These are phyloP conservation scores for Urtica urens DNA, from an alignment of 306 rosid species.

Conservation along the genomic window DNA sequence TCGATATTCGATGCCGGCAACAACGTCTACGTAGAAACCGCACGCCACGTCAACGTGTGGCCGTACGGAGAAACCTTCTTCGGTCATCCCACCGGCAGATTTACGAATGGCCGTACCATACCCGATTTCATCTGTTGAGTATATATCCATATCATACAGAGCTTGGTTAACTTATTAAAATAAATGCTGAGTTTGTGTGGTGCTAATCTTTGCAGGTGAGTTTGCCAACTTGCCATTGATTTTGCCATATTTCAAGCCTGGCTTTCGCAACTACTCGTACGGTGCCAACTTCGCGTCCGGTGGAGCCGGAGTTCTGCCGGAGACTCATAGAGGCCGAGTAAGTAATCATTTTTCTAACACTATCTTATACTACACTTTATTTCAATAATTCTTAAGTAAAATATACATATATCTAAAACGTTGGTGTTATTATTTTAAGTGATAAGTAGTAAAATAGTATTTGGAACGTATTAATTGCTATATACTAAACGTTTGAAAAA, in stretches of 20 bases:
- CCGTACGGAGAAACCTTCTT: slow-evolving; percentile 37
- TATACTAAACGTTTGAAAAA: too few species aligned
- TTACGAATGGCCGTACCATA: slow-evolving; percentile 30
- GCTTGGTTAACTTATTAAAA: not conserved
- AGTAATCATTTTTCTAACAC: too few species aligned
- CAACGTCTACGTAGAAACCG: slow-evolving; percentile 13
- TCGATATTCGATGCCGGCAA: slow-evolving; percentile 30
- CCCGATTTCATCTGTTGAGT: slow-evolving; percentile 26
- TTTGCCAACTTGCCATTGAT: slow-evolving; percentile 21
- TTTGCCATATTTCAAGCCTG: slow-evolving; percentile 23
- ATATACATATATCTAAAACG: too few species aligned
- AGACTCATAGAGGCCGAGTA: slow-evolving; percentile 17
- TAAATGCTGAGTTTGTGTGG: too few species aligned
- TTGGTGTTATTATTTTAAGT: too few species aligned
- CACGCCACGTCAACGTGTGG: slow-evolving; percentile 5
- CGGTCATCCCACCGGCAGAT: slow-evolving; percentile 24
- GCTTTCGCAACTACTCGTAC: not conserved
- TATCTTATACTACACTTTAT: too few species aligned
- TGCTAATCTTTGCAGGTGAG: slow-evolving; percentile 12
- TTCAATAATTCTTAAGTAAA: too few species aligned
- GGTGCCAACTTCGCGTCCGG: slow-evolving; percentile 31
- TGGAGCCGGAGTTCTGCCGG: slow-evolving; percentile 21
- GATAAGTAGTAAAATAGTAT: slow-evolving; percentile 14
- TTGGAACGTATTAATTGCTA: too few species aligned
- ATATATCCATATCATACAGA: too few species aligned